Evolutionary conservation across 495 filamentous ascomycete species (phyloP).

Genomic region (Parachaetomium inaequale): DNA sequence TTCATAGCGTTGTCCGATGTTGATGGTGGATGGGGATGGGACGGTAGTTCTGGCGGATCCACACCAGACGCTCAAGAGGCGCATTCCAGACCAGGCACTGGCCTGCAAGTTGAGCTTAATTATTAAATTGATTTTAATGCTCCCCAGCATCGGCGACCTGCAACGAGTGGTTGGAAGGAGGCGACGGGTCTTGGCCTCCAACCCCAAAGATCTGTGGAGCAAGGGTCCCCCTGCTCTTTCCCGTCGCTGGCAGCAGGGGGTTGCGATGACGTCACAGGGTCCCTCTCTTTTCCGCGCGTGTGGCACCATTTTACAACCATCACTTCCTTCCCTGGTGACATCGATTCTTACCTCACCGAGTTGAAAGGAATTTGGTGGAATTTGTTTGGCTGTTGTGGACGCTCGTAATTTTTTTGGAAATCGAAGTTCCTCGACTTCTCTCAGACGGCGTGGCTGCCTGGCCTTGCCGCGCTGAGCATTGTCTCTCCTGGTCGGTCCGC

Average conservation of each 20-base stretch:
- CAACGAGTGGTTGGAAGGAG: too few species aligned
- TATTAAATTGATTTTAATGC: not conserved
- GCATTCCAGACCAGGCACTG: not conserved
- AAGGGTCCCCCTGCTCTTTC: not conserved
- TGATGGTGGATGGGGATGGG: too few species aligned
- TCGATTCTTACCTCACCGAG: not conserved
- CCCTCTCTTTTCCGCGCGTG: not conserved
- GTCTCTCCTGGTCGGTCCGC: not conserved
- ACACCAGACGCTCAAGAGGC: not conserved
- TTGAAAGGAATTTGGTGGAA: not conserved
- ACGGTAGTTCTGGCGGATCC: too few species aligned
- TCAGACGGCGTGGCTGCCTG: not conserved
- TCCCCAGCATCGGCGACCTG: too few species aligned
- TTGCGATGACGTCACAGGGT: not conserved
- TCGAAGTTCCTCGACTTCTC: too few species aligned
- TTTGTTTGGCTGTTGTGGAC: not conserved
- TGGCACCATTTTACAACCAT: not conserved
- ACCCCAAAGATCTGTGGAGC: not conserved
- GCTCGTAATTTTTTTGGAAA: too few species aligned
- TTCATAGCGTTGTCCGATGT: too few species aligned
- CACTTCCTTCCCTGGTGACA: constrained; percentile 4
- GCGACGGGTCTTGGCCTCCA: not conserved
- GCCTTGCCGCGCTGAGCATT: not conserved
- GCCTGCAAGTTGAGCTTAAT: constrained; percentile 1
- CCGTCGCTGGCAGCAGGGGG: not conserved